phyloP scores from a whole-genome alignment of 192 early-diverging fungal genomes.

The Coemansia sp. region DNA sequence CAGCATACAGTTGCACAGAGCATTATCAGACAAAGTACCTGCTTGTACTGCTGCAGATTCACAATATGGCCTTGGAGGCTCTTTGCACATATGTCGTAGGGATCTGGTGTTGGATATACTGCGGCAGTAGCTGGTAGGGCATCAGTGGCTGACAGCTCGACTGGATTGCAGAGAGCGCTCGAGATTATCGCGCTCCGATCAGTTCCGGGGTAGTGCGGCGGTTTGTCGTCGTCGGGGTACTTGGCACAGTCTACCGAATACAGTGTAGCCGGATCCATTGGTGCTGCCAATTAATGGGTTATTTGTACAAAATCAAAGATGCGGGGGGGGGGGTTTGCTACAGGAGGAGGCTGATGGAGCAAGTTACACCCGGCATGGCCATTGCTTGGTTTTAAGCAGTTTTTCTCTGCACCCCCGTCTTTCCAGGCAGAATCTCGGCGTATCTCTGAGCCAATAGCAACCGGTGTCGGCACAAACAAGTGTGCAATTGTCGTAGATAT shows the following conservation, averaged over 20 bases:
- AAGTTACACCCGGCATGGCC: neutral
- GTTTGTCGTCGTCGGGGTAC: slow-evolving; percentile 2
- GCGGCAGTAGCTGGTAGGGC: neutral
- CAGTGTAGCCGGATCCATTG: neutral
- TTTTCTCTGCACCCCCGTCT: neutral
- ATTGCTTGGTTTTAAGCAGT: neutral
- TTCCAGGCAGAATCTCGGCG: too few species aligned
- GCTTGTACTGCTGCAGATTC: slow-evolving; percentile 10
- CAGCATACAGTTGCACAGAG: slow-evolving; percentile 22
- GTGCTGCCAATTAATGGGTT: too few species aligned
- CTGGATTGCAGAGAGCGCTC: neutral
- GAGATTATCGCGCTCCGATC: neutral
- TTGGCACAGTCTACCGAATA: slow-evolving; percentile 7
- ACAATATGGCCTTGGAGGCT: slow-evolving; percentile 10
- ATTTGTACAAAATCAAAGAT: too few species aligned
- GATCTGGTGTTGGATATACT: neutral
- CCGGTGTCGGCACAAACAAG: too few species aligned
- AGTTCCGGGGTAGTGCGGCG: neutral
- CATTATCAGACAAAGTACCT: slow-evolving; percentile 15
- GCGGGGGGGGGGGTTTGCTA: too few species aligned
- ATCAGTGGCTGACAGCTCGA: slow-evolving; percentile 2
- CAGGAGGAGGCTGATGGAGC: too few species aligned
- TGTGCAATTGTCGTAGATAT: too few species aligned
- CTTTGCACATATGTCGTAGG: slow-evolving; percentile 1
- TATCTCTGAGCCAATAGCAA: too few species aligned